Evolutionary conservation across 2,329 filamentous ascomycete species (phyloP), one percentile per base, ranked within the genome.

Genomic region (Ascochyta viciae-villosae): DNA sequence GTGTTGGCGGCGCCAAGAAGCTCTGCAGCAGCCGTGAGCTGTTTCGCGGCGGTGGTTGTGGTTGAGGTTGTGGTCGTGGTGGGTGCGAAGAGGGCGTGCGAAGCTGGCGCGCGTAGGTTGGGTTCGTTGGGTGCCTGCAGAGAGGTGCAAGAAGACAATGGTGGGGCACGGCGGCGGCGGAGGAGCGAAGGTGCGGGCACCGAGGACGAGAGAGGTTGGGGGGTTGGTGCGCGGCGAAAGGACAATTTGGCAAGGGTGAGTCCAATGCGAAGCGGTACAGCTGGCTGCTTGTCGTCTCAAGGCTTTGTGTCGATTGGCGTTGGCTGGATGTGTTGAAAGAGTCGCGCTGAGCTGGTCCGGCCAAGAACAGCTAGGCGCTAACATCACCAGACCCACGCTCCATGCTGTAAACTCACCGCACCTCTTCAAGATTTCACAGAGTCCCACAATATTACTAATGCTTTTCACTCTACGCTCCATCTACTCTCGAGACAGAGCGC

Each of bases 141-240:
- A 58, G 66, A 55, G 53, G 48, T 51, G 43, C 60, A 57, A 60
- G 65, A 67, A 68, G 68, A 62, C 55, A 65, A 72, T 70, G 59
- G 71, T 64, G 72, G 72, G 72, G 71, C 69, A 74, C 59, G 60
- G 57, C 58, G 56, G 58, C 55, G 61, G 59, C 48, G 38, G 60
- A 43, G 38, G 60, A 43, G 53, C 56, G 43, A 57, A 50, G 59
- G 60, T 65, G 66, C 68, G 68, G 71, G 69, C 65, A 64, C 57
- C 47, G 27, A 42, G 40, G 53, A 59, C 41, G 23, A 22, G 48
- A 33, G 29, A 40, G 34, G 6, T 10, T 44, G 29, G 47, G 38
- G 41, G 12, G 29, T 31, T 31, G 29, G 29, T 13, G 10, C 4
- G 12, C 29, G 29, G 13, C 10, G 29, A 31, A 12, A 23, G 35